phyloP scores from a whole-genome alignment of 805 yeast species.

The Pichia californica region DNA sequence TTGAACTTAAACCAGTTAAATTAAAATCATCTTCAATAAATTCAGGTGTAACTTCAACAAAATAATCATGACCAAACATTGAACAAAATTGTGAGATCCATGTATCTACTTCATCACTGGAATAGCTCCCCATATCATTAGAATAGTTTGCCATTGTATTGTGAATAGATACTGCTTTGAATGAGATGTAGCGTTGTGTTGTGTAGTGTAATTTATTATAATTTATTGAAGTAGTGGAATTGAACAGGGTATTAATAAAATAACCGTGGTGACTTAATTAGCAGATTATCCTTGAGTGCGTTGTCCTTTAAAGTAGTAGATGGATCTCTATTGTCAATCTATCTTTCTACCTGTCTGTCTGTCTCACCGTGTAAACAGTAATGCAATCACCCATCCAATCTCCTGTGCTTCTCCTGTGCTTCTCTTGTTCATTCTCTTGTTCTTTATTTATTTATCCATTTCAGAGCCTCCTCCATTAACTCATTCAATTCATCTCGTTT shows the following conservation, averaged over 20 bases:
- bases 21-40: conserved; percentile 97
- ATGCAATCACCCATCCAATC: no score
- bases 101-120: conserved; percentile 52
- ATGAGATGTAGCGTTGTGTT: no score
- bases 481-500: background rate
- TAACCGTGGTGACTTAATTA: no score
- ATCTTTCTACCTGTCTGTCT: no score
- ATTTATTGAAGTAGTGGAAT: no score
- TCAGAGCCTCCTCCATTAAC: background rate
- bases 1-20: conserved; percentile 76
- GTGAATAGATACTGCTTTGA: no score
- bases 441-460: background rate
- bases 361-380: background rate
- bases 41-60: conserved; percentile 86
- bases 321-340: no score
- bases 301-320: no score
- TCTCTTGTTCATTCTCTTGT: background rate
- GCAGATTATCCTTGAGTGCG: no score
- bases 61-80: conserved; percentile 78
- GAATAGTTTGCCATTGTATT: conserved; percentile 9
- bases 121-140: conserved; percentile 24
- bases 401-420: background rate
- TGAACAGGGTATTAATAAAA: no score
- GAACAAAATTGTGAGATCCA: conserved; percentile 83
- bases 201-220: no score